phyloP scores from a whole-genome alignment of 805 yeast species.

The Metschnikowia anglica region DNA sequence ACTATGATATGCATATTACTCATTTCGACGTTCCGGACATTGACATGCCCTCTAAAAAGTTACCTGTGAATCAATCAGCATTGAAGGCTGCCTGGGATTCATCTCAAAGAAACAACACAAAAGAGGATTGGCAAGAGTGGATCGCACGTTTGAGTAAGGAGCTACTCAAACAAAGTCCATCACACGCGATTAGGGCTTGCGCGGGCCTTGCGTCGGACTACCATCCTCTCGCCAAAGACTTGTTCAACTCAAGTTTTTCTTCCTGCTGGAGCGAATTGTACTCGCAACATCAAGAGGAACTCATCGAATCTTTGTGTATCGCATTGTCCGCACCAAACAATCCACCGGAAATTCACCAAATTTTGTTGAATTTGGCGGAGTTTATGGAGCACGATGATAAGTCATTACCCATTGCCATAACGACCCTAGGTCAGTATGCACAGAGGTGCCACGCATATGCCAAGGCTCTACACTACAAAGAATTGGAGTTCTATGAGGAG shows the following conservation, averaged over 20 bases:
- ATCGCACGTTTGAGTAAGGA: conserved; percentile 82
- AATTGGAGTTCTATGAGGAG: conserved; percentile 89
- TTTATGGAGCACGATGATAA: conserved; percentile 98
- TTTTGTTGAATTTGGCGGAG: conserved; percentile 84
- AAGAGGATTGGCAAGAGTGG: conserved; percentile 99
- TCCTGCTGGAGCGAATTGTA: conserved; percentile 94
- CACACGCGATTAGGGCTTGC: conserved; percentile 92
- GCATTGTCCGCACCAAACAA: conserved; percentile 88
- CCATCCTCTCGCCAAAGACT: conserved; percentile 82
- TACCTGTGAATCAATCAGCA: conserved; percentile 64
- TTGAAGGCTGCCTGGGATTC: conserved; percentile 91
- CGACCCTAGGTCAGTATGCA: conserved; percentile 88
- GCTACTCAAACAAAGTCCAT: conserved; percentile 85
- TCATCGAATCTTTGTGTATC: conserved; percentile 78
- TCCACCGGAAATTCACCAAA: conserved; percentile 94
- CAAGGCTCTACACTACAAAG: conserved; percentile 94
- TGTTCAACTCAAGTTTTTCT: conserved; percentile 92
- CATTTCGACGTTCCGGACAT: conserved; percentile 55
- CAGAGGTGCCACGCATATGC: conserved; percentile 97
- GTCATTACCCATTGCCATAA: conserved; percentile 86
- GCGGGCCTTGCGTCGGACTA: conserved; percentile 84
- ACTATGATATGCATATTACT: conserved; percentile 41
- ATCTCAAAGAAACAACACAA: conserved; percentile 71
- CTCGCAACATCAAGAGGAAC: conserved; percentile 84
- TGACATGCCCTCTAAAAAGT: conserved; percentile 67